Evolutionary conservation across 345 rosid species (phyloP).

Genomic region (Eucalyptus curtisii): DNA sequence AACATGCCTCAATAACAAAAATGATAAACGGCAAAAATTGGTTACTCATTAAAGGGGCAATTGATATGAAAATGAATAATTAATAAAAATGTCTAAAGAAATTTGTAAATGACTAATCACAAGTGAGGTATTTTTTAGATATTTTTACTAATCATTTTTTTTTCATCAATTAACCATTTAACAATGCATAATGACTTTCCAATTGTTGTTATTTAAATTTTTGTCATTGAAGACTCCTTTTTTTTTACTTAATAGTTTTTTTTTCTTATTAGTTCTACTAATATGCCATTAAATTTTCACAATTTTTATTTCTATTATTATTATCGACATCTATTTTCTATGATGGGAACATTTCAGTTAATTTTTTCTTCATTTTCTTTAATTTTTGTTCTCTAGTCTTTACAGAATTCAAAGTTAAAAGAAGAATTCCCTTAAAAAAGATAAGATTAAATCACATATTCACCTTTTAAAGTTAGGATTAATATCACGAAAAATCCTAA

Average conservation of each 20-base stretch:
- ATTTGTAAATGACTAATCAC: not conserved
- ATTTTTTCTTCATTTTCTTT: not conserved
- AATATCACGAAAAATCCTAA: too few species aligned
- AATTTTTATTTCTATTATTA: not conserved
- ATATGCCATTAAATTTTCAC: not conserved
- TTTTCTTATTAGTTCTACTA: not conserved
- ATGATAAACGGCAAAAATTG: not conserved
- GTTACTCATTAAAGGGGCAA: not conserved
- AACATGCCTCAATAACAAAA: not conserved
- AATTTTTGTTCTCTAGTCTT: not conserved
- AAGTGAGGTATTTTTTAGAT: not conserved
- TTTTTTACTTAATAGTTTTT: not conserved
- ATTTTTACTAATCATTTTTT: not conserved
- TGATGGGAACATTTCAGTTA: not conserved
- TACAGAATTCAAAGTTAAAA: rapidly evolving
- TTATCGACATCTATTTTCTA: not conserved
- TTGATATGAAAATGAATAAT: not conserved
- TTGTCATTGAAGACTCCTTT: not conserved
- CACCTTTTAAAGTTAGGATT: not conserved
- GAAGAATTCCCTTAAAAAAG: rapidly evolving
- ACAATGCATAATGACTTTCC: not conserved
- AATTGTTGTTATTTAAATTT: not conserved
- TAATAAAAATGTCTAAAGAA: not conserved
- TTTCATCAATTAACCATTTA: not conserved
- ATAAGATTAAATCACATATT: not conserved